These are phyloP conservation scores for Amoebophrya sp. DNA, from an alignment of 169 alveolate species.

Conservation along the genomic window DNA sequence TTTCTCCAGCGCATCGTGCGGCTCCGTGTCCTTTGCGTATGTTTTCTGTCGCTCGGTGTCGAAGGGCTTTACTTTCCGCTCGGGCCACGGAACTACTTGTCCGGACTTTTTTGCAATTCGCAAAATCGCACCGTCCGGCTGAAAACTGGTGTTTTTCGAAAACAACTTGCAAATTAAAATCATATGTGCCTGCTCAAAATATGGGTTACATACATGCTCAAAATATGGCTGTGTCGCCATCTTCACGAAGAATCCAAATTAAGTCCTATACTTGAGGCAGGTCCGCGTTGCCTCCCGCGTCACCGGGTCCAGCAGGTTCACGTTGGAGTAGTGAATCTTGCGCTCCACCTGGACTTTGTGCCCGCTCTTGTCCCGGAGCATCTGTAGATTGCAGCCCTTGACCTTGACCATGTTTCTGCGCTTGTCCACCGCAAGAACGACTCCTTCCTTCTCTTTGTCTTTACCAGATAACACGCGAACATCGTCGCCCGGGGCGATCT, in stretches of 20 bases:
- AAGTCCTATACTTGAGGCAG: no score
- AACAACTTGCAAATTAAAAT: no score
- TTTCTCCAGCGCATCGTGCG: conserved; percentile 69
- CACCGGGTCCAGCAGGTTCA: conserved; percentile 69
- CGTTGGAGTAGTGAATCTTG: conserved; percentile 78
- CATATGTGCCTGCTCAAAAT: no score
- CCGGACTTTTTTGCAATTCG: conserved; percentile 71
- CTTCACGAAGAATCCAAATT: no score
- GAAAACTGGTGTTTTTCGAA: no score
- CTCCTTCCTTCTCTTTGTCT: conserved; percentile 69
- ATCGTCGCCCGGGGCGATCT: conserved; percentile 68
- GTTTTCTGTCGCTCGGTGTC: neutral
- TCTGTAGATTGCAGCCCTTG: conserved; percentile 70
- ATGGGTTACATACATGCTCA: no score
- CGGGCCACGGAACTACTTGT: conserved; percentile 76
- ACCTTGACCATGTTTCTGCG: conserved; percentile 69
- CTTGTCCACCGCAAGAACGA: conserved; percentile 65
- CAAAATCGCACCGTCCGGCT: neutral
- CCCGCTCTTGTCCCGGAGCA: conserved; percentile 49
- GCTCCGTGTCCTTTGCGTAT: conserved; percentile 65
- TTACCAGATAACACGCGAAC: conserved; percentile 73
- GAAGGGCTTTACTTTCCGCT: neutral
- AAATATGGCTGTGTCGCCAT: no score
- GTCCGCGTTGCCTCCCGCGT: neutral
- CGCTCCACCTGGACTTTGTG: conserved; percentile 56